Evolutionary conservation across 1,139 yeast species (phyloP), one percentile per base, ranked within the genome.

Genomic region (Scheffersomyces stambukii): DNA sequence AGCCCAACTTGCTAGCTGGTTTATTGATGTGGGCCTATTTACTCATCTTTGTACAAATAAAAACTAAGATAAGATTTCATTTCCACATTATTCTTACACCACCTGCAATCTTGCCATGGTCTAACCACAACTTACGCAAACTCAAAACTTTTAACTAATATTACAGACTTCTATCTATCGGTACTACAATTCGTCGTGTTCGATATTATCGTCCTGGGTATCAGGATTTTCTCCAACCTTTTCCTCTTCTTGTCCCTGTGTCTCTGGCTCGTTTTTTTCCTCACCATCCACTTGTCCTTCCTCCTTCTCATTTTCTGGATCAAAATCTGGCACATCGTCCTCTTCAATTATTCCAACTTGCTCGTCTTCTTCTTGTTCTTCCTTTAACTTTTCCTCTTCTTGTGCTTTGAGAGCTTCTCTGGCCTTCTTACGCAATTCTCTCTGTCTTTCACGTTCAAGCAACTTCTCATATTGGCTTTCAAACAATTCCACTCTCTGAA

Each of bases 131-230:
- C n/a, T n/a, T n/a, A n/a, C n/a, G n/a, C n/a, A n/a, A n/a, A n/a
- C n/a, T n/a, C n/a, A n/a, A n/a, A n/a, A n/a, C n/a, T n/a, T n/a
- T n/a, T n/a, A n/a, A n/a, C n/a, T n/a, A n/a, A n/a, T n/a, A n/a
- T n/a, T n/a, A n/a, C n/a, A n/a, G n/a, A n/a, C n/a, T n/a, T n/a
- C n/a, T n/a, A n/a, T n/a, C n/a, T n/a, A n/a, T n/a, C n/a, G n/a
- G n/a, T n/a, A n/a, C n/a, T 65, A 77, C 62, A 78, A 68, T 58
- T 79, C 86, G 52, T 78, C 85, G 53, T 76, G 82, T 8, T 41
- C 48, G 4, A 44, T 14, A 23, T 35, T 29, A 9, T 31, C 17
- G 20, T 7, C n/a, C n/a, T n/a, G 5, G 16, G 18, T 13, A 10
- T 15, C 9, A 3, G 12, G 84, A 50, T 77, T 83, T 53, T 75